Evolutionary conservation across 2,329 filamentous ascomycete genomes (phyloP).

Genomic region (Colletotrichum tamarilloi): DNA sequence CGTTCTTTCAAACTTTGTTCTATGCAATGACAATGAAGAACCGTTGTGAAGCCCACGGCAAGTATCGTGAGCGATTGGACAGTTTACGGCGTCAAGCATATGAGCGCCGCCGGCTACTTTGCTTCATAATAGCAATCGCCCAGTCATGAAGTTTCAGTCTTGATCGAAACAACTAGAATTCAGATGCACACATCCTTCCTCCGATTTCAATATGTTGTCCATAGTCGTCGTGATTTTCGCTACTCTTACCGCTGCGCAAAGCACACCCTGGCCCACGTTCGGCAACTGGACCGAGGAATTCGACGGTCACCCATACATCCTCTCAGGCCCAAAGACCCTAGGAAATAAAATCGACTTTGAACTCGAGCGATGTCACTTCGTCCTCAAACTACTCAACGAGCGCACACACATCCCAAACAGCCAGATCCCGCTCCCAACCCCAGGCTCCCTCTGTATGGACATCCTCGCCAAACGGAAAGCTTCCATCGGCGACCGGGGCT

Average conservation of each 20-base stretch:
- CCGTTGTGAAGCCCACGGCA: too few species aligned
- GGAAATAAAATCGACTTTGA: constrained; percentile 32
- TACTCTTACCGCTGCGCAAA: not conserved
- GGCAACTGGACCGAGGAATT: constrained; percentile 27
- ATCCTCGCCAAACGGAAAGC: constrained; percentile 39
- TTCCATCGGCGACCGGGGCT: constrained; percentile 37
- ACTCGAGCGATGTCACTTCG: constrained; percentile 31
- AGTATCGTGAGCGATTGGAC: too few species aligned
- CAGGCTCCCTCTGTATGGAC: constrained; percentile 16
- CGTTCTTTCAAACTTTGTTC: too few species aligned
- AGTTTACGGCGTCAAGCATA: too few species aligned
- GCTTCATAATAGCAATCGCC: too few species aligned
- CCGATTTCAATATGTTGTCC: not conserved
- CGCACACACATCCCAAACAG: not conserved
- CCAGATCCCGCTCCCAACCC: not conserved
- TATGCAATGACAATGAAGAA: too few species aligned
- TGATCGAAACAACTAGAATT: not conserved
- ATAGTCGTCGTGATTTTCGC: not conserved
- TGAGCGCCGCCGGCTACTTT: too few species aligned
- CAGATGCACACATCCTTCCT: too few species aligned
- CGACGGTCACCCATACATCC: constrained; percentile 18
- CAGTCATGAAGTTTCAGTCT: not conserved
- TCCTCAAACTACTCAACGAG: constrained; percentile 13
- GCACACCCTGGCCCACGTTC: constrained; percentile 20
- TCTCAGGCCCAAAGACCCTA: constrained; percentile 28